Evolutionary conservation across 2,329 filamentous ascomycete genomes (phyloP).

Genomic region (Pseudopithomyces chartarum): DNA sequence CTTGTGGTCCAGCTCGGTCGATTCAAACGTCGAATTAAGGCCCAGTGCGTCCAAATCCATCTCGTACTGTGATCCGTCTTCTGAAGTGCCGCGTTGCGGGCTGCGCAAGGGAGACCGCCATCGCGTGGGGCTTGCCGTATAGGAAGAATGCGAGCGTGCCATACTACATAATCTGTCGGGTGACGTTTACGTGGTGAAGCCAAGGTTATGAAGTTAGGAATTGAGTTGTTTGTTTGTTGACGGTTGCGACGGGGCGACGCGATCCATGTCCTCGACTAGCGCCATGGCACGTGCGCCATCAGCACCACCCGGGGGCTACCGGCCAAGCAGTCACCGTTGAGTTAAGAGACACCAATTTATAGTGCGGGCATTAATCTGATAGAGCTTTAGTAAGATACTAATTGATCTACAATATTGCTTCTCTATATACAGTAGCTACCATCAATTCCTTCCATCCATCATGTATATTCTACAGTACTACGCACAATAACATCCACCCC

Average conservation of each 20-base stretch:
- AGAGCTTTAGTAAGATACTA: no score
- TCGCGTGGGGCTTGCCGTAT: conserved; percentile 40
- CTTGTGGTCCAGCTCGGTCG: conserved; percentile 34
- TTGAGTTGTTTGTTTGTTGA: conserved; percentile 25
- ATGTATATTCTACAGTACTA: no score
- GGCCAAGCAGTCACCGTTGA: no score
- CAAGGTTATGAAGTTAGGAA: conserved; percentile 23
- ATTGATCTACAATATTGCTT: no score
- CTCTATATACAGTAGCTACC: no score
- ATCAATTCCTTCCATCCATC: no score
- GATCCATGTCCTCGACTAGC: not conserved
- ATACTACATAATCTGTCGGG: conserved; percentile 23
- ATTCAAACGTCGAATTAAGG: conserved; percentile 42
- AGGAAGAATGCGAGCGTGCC: conserved; percentile 41
- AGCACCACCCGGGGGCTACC: not conserved
- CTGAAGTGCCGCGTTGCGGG: conserved; percentile 30
- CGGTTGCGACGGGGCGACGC: not conserved
- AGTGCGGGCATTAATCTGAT: no score
- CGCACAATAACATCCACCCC: no score
- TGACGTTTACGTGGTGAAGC: not conserved
- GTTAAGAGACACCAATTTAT: no score
- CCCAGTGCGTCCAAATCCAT: conserved; percentile 46
- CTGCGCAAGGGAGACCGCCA: conserved; percentile 34
- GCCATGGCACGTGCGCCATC: conserved; percentile 6
- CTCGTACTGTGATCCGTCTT: conserved; percentile 45